Evolutionary conservation across 148 eudicot genomes (phyloP).

Genomic region (Polygonum aviculare): DNA sequence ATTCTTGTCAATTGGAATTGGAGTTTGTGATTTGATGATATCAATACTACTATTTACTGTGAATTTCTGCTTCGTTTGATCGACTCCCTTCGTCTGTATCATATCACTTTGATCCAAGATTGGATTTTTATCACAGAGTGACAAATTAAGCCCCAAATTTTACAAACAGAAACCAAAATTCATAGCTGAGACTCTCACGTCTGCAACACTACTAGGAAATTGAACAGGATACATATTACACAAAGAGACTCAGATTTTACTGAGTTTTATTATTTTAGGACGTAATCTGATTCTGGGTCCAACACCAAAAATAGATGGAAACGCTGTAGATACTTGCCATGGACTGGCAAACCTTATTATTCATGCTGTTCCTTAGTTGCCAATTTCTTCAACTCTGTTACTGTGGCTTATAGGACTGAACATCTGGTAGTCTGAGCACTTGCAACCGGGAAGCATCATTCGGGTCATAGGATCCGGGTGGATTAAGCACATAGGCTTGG

Average conservation of each 20-base stretch:
- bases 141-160: background rate
- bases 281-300: background rate
- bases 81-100: background rate
- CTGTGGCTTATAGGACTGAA: constrained; percentile 39
- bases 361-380: constrained; percentile 38
- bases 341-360: background rate
- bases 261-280: background rate
- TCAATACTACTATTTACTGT: background rate
- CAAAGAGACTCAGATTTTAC: background rate
- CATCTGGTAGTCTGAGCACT: constrained; percentile 48
- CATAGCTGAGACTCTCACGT: background rate
- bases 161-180: background rate
- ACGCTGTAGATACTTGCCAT: background rate
- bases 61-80: background rate
- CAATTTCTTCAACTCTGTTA: constrained; percentile 39
- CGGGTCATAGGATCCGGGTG: constrained; percentile 25
- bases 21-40: background rate
- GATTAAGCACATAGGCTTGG: background rate
- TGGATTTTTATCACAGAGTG: background rate
- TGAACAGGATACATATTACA: background rate
- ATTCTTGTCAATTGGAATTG: background rate
- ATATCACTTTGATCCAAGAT: background rate
- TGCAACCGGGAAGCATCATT: constrained; percentile 41
- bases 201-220: background rate
- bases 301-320: background rate